These are phyloP conservation scores for Fusarium anguioides DNA, from an alignment of 2,329 filamentous ascomycete species.

Conservation along the genomic window DNA sequence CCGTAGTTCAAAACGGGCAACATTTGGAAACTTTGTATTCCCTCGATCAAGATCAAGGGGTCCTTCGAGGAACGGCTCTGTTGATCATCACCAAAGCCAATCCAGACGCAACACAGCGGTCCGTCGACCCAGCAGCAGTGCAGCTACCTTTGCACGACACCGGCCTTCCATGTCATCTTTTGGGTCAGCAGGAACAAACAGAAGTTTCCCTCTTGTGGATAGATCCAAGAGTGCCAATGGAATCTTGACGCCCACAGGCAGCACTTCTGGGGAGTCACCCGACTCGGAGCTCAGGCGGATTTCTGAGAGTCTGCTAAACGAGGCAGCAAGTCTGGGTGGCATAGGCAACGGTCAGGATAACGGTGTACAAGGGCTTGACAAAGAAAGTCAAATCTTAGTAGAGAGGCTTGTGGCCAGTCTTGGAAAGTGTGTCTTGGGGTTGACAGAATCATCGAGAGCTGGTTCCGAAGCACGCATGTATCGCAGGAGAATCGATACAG, in stretches of 20 bases:
- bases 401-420: slow-evolving; percentile 69
- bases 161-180: slow-evolving; percentile 67
- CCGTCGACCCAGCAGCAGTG: slow-evolving; percentile 53
- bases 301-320: slow-evolving; percentile 60
- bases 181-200: slow-evolving; percentile 67
- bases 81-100: slow-evolving; percentile 40
- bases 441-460: slow-evolving; percentile 65
- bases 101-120: slow-evolving; percentile 51
- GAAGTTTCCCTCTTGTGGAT: slow-evolving; percentile 71
- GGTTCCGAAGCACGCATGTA: slow-evolving; percentile 71
- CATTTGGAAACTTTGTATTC: slow-evolving; percentile 45
- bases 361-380: slow-evolving; percentile 58
- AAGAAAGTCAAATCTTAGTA: slow-evolving; percentile 69
- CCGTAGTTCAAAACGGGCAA: slow-evolving; percentile 37
- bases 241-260: slow-evolving; percentile 51
- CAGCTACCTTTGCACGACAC: slow-evolving; percentile 26
- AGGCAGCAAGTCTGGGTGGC: slow-evolving; percentile 58
- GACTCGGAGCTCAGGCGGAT: slow-evolving; percentile 61
- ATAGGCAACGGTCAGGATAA: slow-evolving; percentile 44
- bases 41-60: slow-evolving; percentile 26
- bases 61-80: slow-evolving; percentile 39
- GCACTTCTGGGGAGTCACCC: slow-evolving; percentile 59
- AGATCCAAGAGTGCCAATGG: slow-evolving; percentile 60
- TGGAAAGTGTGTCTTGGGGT: slow-evolving; percentile 68
- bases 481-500: slow-evolving; percentile 78